Evolutionary conservation across 129 eudicot species (phyloP).

Genomic region (Rutidosis leptorrhynchoides): DNA sequence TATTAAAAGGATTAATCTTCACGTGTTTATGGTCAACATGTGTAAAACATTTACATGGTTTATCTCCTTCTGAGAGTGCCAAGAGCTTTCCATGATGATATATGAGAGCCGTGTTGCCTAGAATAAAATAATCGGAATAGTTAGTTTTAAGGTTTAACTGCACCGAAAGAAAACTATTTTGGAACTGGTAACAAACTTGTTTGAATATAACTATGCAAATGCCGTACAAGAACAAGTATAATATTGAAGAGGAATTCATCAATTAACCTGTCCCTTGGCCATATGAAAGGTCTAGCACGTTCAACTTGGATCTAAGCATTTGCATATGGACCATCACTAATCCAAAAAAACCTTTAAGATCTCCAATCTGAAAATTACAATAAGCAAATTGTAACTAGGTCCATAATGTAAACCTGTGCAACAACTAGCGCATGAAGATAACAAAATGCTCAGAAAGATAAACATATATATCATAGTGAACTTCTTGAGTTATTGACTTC

Average conservation of each 20-base stretch:
- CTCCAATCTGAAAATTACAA: slow-evolving; percentile 75
- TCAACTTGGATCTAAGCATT: slow-evolving; percentile 65
- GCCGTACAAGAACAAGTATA: slow-evolving; percentile 14
- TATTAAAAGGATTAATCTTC: neutral
- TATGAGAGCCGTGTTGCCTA: slow-evolving; percentile 91
- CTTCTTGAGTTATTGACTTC: neutral
- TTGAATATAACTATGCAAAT: slow-evolving; percentile 4
- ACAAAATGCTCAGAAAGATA: neutral
- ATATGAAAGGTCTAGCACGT: slow-evolving; percentile 73
- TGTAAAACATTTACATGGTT: slow-evolving; percentile 68
- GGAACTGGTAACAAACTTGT: neutral
- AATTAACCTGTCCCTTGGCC: slow-evolving; percentile 83
- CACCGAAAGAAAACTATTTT: slow-evolving; percentile 10
- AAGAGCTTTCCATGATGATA: slow-evolving; percentile 94
- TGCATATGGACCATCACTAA: slow-evolving; percentile 63
- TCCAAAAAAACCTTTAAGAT: slow-evolving; percentile 82
- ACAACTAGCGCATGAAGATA: neutral
- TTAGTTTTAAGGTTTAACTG: slow-evolving; percentile 15
- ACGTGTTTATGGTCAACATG: neutral
- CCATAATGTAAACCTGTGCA: slow-evolving; percentile 10
- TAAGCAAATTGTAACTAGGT: slow-evolving; percentile 20
- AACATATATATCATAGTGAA: neutral
- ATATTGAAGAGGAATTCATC: slow-evolving; percentile 3
- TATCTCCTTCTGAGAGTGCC: slow-evolving; percentile 91
- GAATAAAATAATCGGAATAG: slow-evolving; percentile 20